A percentile compares a stretch with the other conserved stretches of the same genome.
Evolutionary conservation across 2,329 filamentous ascomycete genomes (phyloP).

Genomic region (Fusarium verrucosum): DNA sequence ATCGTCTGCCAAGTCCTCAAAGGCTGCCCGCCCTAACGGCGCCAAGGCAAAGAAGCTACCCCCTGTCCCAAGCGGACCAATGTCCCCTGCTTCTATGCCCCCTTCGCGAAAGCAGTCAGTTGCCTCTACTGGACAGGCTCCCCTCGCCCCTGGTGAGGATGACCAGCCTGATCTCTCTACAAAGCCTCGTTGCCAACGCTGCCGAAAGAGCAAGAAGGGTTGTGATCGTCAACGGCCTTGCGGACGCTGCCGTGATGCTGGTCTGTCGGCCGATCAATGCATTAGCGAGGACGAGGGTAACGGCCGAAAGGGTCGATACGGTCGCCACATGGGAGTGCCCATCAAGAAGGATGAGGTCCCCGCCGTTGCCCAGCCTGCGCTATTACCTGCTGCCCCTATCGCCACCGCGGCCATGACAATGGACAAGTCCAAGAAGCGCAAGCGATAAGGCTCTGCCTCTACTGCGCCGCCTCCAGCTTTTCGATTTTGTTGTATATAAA

Average conservation of each 20-base stretch:
- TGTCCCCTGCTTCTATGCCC: slow-evolving; percentile 73
- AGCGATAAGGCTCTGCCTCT: slow-evolving; percentile 55
- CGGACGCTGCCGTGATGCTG: slow-evolving; percentile 93
- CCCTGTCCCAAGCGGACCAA: slow-evolving; percentile 55
- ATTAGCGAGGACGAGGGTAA: slow-evolving; percentile 98
- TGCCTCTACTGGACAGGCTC: slow-evolving; percentile 62
- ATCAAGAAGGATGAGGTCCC: slow-evolving; percentile 65
- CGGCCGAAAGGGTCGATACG: slow-evolving; percentile 92
- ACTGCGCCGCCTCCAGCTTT: not conserved
- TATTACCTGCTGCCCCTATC: slow-evolving; percentile 58
- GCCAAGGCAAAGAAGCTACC: slow-evolving; percentile 64
- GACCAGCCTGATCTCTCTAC: slow-evolving; percentile 92
- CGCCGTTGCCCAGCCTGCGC: slow-evolving; percentile 49
- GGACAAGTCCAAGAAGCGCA: slow-evolving; percentile 71
- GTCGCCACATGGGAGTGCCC: slow-evolving; percentile 74
- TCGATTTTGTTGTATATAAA: slow-evolving; percentile 20
- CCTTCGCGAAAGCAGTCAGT: slow-evolving; percentile 80
- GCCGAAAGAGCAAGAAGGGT: slow-evolving; percentile 99
- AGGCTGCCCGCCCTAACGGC: slow-evolving; percentile 53
- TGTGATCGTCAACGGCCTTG: slow-evolving; percentile 97
- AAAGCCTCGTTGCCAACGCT: slow-evolving; percentile 96
- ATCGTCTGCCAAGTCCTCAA: slow-evolving; percentile 53
- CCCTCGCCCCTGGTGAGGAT: slow-evolving; percentile 74
- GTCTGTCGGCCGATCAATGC: slow-evolving; percentile 91
- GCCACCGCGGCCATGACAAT: slow-evolving; percentile 48